These are phyloP conservation scores for Bipolaris victoriae DNA, from an alignment of 2,329 filamentous ascomycete species.

Conservation along the genomic window DNA sequence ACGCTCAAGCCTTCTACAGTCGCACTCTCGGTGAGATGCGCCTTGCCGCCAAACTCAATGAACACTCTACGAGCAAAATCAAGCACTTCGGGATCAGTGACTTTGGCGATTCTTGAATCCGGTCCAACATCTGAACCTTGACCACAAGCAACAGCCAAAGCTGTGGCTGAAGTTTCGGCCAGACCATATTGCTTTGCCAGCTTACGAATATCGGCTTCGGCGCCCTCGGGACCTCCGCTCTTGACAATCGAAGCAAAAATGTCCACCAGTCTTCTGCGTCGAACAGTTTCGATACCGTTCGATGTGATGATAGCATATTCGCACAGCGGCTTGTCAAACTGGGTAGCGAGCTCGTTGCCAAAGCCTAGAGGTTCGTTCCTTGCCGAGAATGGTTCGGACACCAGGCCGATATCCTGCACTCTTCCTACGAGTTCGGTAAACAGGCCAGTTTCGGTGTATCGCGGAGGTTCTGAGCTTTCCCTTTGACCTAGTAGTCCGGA, in stretches of 20 bases:
- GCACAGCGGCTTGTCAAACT: slow-evolving; percentile 81
- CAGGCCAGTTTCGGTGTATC: slow-evolving; percentile 78
- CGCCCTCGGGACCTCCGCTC: slow-evolving; percentile 74
- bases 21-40: slow-evolving; percentile 80
- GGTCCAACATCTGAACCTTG: slow-evolving; percentile 82
- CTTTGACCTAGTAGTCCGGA: slow-evolving; percentile 76
- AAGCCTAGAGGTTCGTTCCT: slow-evolving; percentile 76
- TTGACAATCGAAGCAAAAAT: slow-evolving; percentile 85
- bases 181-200: slow-evolving; percentile 88
- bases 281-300: slow-evolving; percentile 84
- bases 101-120: slow-evolving; percentile 71
- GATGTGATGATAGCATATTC: slow-evolving; percentile 94
- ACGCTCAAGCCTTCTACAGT: slow-evolving; percentile 67
- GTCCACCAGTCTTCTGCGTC: slow-evolving; percentile 84
- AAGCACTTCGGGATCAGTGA: slow-evolving; percentile 82
- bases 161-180: slow-evolving; percentile 86
- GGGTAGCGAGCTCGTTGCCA: slow-evolving; percentile 94
- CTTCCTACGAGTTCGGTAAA: slow-evolving; percentile 77
- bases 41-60: slow-evolving; percentile 89
- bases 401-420: slow-evolving; percentile 78
- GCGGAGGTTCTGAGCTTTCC: slow-evolving; percentile 60
- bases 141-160: slow-evolving; percentile 91
- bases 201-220: slow-evolving; percentile 80
- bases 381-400: slow-evolving; percentile 69
- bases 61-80: slow-evolving; percentile 86